Base-by-base conservation (phyloP, 2,329 filamentous ascomycete genomes). In the Phialophora tarda region DNA sequence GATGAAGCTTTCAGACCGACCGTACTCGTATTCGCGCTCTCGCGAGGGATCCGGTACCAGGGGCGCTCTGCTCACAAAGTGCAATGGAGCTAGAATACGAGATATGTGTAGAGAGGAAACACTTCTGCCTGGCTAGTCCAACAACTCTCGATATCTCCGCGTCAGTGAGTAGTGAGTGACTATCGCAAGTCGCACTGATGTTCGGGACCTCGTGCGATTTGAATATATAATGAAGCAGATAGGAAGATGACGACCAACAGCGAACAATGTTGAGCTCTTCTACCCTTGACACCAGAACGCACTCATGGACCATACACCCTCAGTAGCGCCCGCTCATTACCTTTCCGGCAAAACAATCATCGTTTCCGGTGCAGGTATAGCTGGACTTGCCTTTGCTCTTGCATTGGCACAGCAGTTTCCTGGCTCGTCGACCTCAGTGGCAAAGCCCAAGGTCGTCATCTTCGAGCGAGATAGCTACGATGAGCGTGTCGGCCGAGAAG, bases 381-480 rank as follows among this genome's bases (percentile, higher is more conserved):
- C 80, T 10, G 81, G 82, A 4, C 76, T 80, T 11, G 73, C 80
- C 6, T 83, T 84, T 62, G 77, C 76, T 28, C 71, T 78, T 57
- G 76, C 79, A 14, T 72, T 83, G 8, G 75, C 74, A 38, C 78
- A 78, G 58, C 74, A 77, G 3, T 83, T 80, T 78, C 66, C 70
- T 44, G 28, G 30, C 8, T 32, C 75, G n/a, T 65, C 73, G 1
- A 73, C 75, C 0, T 11, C 17, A 0, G 5, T 23, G 6, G 17
- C 28, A 53, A 61, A 26, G 7, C 81, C 80, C 0, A 73, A 68
- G 3, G 72, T 83, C 53, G 71, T 74, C 54, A 74, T 83, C 57
- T 81, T 79, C 69, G 82, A 83, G 28, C 79, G 82, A 28, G 80
- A 82, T 59, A 66, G 73, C 11, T 64, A 72, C 44, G 75, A 79